A percentile compares a stretch with the other conserved stretches of the same genome.
Conservation (phyloP, 192 early-diverging fungal genomes). For the Coemansia brasiliensis region DNA sequence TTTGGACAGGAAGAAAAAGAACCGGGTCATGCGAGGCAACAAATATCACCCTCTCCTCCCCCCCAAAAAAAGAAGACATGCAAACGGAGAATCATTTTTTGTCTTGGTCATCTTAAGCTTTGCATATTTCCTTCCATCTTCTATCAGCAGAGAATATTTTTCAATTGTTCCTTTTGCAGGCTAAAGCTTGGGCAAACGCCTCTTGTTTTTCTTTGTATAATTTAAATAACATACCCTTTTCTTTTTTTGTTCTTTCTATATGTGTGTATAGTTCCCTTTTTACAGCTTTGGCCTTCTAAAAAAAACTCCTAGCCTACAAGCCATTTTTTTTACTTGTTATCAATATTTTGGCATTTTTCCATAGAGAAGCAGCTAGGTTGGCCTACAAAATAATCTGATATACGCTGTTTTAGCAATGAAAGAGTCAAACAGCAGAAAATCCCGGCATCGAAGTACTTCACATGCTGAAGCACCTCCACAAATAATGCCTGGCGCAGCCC, state of each 20-base stretch:
- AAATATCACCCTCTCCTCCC: too few species aligned
- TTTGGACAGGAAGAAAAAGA: too few species aligned
- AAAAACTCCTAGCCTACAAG: too few species aligned
- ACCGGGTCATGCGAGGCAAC: too few species aligned
- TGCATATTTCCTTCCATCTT: slow-evolving; percentile 26
- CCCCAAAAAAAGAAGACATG: neutral
- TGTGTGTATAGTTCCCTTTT: neutral
- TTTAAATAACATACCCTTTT: slow-evolving; percentile 7
- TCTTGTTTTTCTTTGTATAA: neutral
- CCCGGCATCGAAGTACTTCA: too few species aligned
- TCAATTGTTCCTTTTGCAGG: neutral
- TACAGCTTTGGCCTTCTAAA: slow-evolving; percentile 8
- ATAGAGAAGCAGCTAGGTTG: too few species aligned
- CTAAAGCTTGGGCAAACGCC: neutral
- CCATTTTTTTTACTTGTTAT: neutral
- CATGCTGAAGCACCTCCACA: slow-evolving; percentile 9
- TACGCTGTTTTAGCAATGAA: too few species aligned
- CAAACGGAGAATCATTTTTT: neutral
- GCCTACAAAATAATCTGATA: too few species aligned
- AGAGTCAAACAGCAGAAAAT: too few species aligned
- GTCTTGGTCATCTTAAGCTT: too few species aligned
- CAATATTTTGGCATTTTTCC: neutral
- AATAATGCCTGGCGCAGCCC: neutral
- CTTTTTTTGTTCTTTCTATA: neutral
- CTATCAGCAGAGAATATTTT: slow-evolving; percentile 4